Percentiles rank a stretch among this genome's conserved stretches.
Conservation (phyloP, 179 eudicot species). For the Monotropa hypopitys region DNA sequence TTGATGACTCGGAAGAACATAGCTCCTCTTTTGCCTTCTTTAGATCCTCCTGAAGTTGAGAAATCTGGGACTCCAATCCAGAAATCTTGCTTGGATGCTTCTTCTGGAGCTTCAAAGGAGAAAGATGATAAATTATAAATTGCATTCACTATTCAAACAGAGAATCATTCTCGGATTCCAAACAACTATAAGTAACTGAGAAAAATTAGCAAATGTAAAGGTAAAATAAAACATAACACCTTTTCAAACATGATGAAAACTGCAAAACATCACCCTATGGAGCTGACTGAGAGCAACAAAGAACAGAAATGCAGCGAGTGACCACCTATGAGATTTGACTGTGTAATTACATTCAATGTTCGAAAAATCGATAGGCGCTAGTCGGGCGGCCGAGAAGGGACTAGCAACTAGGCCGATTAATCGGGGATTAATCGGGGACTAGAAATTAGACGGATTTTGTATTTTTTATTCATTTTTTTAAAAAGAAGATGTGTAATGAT, state of each 20-base stretch:
- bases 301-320: conserved; percentile 1
- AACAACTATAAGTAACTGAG: neutral
- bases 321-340: neutral
- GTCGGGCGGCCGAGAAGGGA: no score
- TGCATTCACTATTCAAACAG: neutral
- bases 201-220: neutral
- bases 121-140: neutral
- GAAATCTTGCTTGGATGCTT: conserved; percentile 50
- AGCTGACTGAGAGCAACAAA: neutral
- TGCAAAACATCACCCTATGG: neutral
- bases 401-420: no score
- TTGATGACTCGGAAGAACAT: conserved; percentile 36
- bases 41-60: conserved; percentile 66
- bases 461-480: no score
- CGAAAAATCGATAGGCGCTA: no score
- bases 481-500: no score
- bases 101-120: conserved; percentile 23
- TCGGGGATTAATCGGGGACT: no score
- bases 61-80: conserved; percentile 62
- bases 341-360: no score
- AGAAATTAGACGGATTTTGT: no score
- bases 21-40: conserved; percentile 60
- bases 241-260: neutral
- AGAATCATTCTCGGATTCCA: neutral
- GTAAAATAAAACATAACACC: neutral